A percentile compares a stretch with the other conserved stretches of the same genome.
These are phyloP conservation scores for Teunomyces tritomae DNA, from an alignment of 805 yeast species.

Conservation along the genomic window DNA sequence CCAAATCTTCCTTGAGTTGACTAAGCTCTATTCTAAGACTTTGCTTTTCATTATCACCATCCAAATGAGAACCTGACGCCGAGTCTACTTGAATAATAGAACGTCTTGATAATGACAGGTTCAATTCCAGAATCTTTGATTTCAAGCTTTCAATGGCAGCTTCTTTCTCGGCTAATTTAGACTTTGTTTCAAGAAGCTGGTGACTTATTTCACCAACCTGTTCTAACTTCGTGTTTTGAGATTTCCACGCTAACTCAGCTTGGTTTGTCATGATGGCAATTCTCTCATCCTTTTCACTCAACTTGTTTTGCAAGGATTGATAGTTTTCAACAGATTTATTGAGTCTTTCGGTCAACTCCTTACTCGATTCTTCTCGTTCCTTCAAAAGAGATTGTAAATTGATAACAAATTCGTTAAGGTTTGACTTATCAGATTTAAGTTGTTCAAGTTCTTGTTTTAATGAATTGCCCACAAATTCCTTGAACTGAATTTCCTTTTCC, in stretches of 20 bases:
- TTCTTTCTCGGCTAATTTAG: constrained; percentile 42
- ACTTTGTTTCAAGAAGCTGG: constrained; percentile 42
- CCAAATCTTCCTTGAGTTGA: constrained; percentile 52
- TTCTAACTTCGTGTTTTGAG: constrained; percentile 51
- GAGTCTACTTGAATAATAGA: constrained; percentile 1
- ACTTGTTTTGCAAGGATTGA: constrained; percentile 41
- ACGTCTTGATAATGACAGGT: constrained; percentile 4
- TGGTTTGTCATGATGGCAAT: constrained; percentile 54
- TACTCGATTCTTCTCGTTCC: constrained; percentile 56
- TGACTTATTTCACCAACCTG: constrained; percentile 55
- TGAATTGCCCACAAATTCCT: constrained; percentile 48
- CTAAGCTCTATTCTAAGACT: constrained; percentile 34
- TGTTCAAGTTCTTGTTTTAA: constrained; percentile 51
- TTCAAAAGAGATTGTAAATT: constrained; percentile 59
- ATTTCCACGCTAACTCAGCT: constrained; percentile 50
- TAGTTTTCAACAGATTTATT: constrained; percentile 48
- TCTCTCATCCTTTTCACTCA: constrained; percentile 54
- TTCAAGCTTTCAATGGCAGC: constrained; percentile 37
- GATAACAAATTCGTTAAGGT: constrained; percentile 54
- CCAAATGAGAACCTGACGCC: not conserved
- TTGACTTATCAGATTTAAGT: constrained; percentile 56
- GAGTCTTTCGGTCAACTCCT: constrained; percentile 50
- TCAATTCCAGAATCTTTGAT: constrained; percentile 25
- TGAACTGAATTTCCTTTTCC: constrained; percentile 52
- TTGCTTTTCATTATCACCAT: constrained; percentile 8